phyloP scores from a whole-genome alignment of 2,329 filamentous ascomycete genomes.

The Nigrospora osmanthi region DNA sequence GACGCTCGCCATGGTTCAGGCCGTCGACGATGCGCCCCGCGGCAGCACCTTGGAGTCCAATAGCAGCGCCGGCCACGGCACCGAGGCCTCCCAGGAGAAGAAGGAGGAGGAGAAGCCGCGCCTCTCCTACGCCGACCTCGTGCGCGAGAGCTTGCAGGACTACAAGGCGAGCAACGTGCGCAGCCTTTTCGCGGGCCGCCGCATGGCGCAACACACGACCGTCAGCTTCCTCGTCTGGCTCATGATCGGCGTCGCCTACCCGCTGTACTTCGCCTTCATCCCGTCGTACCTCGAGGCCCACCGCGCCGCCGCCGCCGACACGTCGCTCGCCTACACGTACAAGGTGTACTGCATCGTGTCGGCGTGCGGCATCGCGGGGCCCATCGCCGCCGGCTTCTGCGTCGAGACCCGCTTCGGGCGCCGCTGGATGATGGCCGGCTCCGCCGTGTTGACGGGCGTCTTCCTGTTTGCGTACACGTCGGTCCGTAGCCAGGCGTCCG shows the following conservation, averaged over 20 bases:
- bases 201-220: slow-evolving; percentile 42
- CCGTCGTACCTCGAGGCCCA: slow-evolving; percentile 18
- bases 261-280: slow-evolving; percentile 45
- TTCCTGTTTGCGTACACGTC: slow-evolving; percentile 38
- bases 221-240: slow-evolving; percentile 49
- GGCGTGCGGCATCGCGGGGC: slow-evolving; percentile 28
- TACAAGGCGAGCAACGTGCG: slow-evolving; percentile 42
- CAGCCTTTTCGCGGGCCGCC: slow-evolving; percentile 44
- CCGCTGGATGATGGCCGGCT: slow-evolving; percentile 35
- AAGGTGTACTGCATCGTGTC: slow-evolving; percentile 29
- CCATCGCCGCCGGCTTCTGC: slow-evolving; percentile 29
- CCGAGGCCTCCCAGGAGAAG: slow-evolving; percentile 4
- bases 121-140: slow-evolving; percentile 4
- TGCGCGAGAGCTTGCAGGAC: slow-evolving; percentile 43
- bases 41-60: slow-evolving; percentile 5
- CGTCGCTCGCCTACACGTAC: slow-evolving; percentile 21
- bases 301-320: slow-evolving; percentile 13
- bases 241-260: slow-evolving; percentile 48
- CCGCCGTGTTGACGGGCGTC: slow-evolving; percentile 32
- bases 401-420: slow-evolving; percentile 33
- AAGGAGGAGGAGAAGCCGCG: slow-evolving; percentile 7
- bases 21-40: slow-evolving; percentile 3
- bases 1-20: slow-evolving; percentile 25
- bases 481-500: slow-evolving; percentile 27
- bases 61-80: slow-evolving; percentile 10